Evolutionary conservation across 2,329 filamentous ascomycete species (phyloP).

Genomic region (Xenosphaeropsis pyriputrescens): DNA sequence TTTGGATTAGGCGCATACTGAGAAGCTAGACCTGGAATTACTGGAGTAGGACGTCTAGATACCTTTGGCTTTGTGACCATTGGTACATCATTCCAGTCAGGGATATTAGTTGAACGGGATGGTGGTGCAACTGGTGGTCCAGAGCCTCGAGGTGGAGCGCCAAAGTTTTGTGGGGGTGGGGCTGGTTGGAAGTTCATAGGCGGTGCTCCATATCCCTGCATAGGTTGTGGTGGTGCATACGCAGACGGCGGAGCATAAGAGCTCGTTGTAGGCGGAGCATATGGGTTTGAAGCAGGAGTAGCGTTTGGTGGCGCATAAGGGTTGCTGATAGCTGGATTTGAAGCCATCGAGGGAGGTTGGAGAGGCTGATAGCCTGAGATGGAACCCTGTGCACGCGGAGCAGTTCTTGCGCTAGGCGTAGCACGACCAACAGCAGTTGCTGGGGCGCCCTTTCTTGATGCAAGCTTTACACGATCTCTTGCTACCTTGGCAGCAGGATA

Average conservation of each 20-base stretch:
- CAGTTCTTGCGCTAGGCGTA: constrained; percentile 20
- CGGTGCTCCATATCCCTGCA: constrained; percentile 19
- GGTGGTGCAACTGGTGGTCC: constrained; percentile 57
- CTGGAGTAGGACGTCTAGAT: constrained; percentile 61
- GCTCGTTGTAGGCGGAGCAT: constrained; percentile 26
- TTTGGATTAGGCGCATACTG: constrained; percentile 53
- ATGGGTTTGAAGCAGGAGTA: constrained; percentile 27
- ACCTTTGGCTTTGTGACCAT: constrained; percentile 57
- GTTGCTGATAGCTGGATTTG: constrained; percentile 17
- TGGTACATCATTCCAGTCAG: constrained; percentile 91
- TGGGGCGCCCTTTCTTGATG: constrained; percentile 48
- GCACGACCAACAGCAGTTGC: constrained; percentile 21
- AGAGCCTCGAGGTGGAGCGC: constrained; percentile 47
- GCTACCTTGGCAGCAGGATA: constrained; percentile 83
- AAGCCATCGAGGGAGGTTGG: constrained; percentile 20
- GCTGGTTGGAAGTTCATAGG: constrained; percentile 5
- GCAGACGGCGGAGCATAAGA: constrained; percentile 22
- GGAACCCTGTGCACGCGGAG: constrained; percentile 25
- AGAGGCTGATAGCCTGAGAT: constrained; percentile 32
- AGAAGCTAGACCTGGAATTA: constrained; percentile 30
- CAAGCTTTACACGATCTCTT: constrained; percentile 70
- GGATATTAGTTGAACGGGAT: constrained; percentile 54
- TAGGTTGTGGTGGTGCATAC: constrained; percentile 22
- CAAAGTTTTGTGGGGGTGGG: constrained; percentile 24
- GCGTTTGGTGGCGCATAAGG: constrained; percentile 19